Conservation (phyloP, 208 protist species). For the Paratrypanosoma confusum region DNA sequence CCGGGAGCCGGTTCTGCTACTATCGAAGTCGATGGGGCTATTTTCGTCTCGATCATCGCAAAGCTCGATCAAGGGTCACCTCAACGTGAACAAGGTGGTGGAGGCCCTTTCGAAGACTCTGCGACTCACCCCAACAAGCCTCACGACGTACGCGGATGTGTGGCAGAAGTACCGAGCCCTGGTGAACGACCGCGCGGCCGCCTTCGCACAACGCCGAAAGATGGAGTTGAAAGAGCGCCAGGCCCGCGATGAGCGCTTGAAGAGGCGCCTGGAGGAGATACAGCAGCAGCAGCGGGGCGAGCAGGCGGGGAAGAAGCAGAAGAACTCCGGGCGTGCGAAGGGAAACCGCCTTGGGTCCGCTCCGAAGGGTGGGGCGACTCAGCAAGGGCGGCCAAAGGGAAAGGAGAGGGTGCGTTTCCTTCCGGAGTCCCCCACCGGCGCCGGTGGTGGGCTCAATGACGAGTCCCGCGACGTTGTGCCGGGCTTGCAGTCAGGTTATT, state of each 20-base stretch:
- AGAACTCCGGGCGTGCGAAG: conserved; percentile 24
- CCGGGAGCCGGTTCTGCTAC: conserved; percentile 37
- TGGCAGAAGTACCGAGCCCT: conserved; percentile 18
- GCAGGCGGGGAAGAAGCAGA: conserved; percentile 2
- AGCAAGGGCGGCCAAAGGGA: too few species aligned
- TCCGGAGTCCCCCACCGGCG: conserved; percentile 1
- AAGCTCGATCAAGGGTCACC: conserved; percentile 1
- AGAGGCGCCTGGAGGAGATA: conserved; percentile 35
- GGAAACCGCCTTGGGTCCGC: too few species aligned
- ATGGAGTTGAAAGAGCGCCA: conserved; percentile 36
- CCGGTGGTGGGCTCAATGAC: conserved; percentile 9
- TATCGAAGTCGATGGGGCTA: too few species aligned
- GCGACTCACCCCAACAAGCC: conserved; percentile 22
- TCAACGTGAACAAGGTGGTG: conserved; percentile 1
- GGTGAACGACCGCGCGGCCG: conserved; percentile 18
- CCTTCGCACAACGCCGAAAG: conserved; percentile 12
- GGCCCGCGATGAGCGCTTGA: conserved; percentile 39
- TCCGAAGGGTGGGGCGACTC: too few species aligned
- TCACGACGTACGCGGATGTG: conserved; percentile 19
- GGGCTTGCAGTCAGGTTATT: too few species aligned
- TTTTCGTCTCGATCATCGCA: too few species aligned
- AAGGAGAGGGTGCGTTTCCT: too few species aligned
- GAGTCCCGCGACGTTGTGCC: neutral
- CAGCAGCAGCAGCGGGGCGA: neutral
- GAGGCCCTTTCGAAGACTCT: conserved; percentile 20